Evolutionary conservation across 371 early-diverging fungal species (phyloP), one percentile per base, ranked within the genome.

Genomic region (Rhizopus stolonifer): DNA sequence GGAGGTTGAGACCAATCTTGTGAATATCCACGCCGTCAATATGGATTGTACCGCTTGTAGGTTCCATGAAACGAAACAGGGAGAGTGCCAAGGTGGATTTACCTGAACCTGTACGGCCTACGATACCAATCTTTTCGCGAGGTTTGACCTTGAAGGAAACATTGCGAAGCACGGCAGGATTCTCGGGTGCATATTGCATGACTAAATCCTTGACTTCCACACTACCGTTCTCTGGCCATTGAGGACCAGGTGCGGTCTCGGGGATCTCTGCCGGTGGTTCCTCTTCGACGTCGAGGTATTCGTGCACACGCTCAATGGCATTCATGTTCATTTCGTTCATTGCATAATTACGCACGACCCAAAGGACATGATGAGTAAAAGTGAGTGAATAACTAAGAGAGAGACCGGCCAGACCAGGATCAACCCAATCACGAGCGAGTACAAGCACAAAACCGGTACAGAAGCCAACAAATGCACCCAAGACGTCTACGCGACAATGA

Each of bases 241-340:
- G 61, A 3, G 77, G 52, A 46, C 76, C 79, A 15, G 83, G 86
- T 13, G 69, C 60, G 0, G 60, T 62, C 7, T 68, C 81, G 0
- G 74, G 68, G 34, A 79, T 72, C 14, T 70, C 63, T 3, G 74
- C 60, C 32, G 80, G 65, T 2, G 92, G 83, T 49, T 92, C 93
- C 64, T 89, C 78, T 39, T 86, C 87, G 25, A 91, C 58, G 0
- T 66, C 60, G 51, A 84, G 56, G 59, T 92, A 95, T 60, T 93
- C 87, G 13, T 79, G 70, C 0, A 92, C 79, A 53, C 96, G 89
- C 51, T 95, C 94, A 36, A 95, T 85, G 18, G 85, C 79, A 79
- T 90, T 89, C 82, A 90, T 81, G 54, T 86, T 80, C 88, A 90
- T 90, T 70, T 95, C 95, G 60, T 90, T 82, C 43, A 81, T 70